A percentile compares a stretch with the other conserved stretches of the same genome.
These are phyloP conservation scores for Puya raimondii DNA, from an alignment of 176 grass and related monocot species.

Conservation along the genomic window DNA sequence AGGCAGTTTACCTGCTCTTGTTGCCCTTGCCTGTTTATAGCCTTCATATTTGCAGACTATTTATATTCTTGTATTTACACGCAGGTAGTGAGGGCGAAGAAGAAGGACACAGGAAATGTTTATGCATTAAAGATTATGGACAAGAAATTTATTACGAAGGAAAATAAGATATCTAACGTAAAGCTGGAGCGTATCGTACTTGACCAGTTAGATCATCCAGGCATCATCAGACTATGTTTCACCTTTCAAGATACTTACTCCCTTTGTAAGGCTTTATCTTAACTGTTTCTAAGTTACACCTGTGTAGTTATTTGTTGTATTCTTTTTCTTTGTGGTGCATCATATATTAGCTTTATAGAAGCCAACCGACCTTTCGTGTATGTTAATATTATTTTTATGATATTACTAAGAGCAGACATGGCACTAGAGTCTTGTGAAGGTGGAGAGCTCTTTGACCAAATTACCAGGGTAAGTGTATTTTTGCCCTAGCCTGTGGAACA, in stretches of 20 bases:
- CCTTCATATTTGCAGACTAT: not conserved
- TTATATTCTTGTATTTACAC: slow-evolving; percentile 3
- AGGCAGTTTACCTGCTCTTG: not conserved
- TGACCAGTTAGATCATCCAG: slow-evolving; percentile 92
- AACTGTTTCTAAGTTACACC: not conserved
- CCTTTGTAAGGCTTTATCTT: slow-evolving; percentile 47
- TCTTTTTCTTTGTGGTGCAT: not conserved
- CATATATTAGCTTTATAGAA: not conserved
- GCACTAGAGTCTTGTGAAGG: slow-evolving; percentile 94
- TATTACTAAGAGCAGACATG: slow-evolving; percentile 52
- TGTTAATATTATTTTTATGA: slow-evolving; percentile 12
- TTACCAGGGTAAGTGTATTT: slow-evolving; percentile 47
- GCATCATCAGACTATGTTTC: slow-evolving; percentile 86
- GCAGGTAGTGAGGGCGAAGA: slow-evolving; percentile 93
- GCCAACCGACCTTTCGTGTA: not conserved
- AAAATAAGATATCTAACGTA: slow-evolving; percentile 94
- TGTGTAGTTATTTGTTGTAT: not conserved
- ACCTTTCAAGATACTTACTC: slow-evolving; percentile 97
- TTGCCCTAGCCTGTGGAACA: not conserved
- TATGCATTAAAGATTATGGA: slow-evolving; percentile 99
- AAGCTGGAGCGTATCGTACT: slow-evolving; percentile 98
- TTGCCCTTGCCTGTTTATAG: slow-evolving; percentile 1
- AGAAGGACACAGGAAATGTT: slow-evolving; percentile 86
- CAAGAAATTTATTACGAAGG: slow-evolving; percentile 99
- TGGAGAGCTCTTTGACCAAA: slow-evolving; percentile 93